Conservation (phyloP, 2,329 filamentous ascomycete species). For the Chrysoporthe puriensis region DNA sequence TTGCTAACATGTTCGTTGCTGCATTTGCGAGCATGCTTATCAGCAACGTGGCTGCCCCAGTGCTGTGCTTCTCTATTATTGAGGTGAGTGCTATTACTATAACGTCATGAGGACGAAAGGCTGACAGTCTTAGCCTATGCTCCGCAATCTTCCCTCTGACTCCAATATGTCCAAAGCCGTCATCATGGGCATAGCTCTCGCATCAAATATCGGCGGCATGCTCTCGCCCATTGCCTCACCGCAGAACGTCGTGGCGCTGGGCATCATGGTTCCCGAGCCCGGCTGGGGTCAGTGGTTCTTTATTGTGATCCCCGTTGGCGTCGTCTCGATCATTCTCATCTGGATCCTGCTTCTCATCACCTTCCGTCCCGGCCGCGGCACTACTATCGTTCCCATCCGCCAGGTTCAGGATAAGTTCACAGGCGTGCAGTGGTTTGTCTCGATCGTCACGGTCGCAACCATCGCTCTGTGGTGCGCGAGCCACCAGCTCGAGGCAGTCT, state of each 20-base stretch:
- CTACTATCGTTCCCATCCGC: constrained; percentile 88
- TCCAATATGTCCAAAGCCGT: constrained; percentile 94
- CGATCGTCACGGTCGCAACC: constrained; percentile 77
- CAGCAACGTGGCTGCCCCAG: constrained; percentile 95
- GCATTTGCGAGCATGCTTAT: constrained; percentile 99
- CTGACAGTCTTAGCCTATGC: constrained; percentile 69
- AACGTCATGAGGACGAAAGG: background rate
- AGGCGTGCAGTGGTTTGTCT: constrained; percentile 91
- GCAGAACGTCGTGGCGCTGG: constrained; percentile 94
- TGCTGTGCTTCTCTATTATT: constrained; percentile 96
- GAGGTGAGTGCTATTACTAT: constrained; percentile 60
- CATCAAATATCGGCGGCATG: constrained; percentile 94
- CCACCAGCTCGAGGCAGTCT: constrained; percentile 83
- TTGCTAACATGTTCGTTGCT: constrained; percentile 99
- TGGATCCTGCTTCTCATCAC: constrained; percentile 85
- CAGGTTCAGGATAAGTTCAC: constrained; percentile 87
- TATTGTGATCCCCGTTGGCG: constrained; percentile 87
- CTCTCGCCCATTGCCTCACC: constrained; percentile 96
- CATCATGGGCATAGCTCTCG: constrained; percentile 91
- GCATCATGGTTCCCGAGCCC: constrained; percentile 91
- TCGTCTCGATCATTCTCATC: constrained; percentile 84
- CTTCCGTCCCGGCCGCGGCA: constrained; percentile 83
- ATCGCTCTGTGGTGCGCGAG: constrained; percentile 92
- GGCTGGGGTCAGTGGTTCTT: constrained; percentile 99
- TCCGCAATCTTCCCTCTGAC: constrained; percentile 87